These are phyloP conservation scores for Actinidia polygama DNA, from an alignment of 179 eudicot genomes.

Conservation along the genomic window DNA sequence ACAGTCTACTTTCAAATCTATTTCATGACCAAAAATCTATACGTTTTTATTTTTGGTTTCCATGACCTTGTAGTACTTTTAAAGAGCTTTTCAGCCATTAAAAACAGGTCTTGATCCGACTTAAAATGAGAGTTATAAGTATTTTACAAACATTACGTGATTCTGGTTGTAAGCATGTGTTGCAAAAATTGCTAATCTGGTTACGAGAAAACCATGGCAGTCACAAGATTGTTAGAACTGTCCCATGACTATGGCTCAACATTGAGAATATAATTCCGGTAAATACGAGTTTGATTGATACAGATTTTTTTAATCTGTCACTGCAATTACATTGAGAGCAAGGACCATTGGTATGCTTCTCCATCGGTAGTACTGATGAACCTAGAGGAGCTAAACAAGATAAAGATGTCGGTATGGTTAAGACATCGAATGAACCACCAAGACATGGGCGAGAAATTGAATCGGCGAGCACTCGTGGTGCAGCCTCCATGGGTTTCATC, in stretches of 20 bases:
- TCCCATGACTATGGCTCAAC: not conserved
- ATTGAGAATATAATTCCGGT: not conserved
- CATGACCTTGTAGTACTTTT: too few relatives aligned
- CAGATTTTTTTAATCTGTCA: not conserved
- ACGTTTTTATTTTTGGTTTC: too few relatives aligned
- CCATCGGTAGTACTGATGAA: conserved; percentile 60
- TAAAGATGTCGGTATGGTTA: conserved; percentile 64
- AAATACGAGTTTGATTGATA: not conserved
- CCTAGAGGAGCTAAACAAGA: conserved; percentile 40
- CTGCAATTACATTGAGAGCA: conserved; percentile 42
- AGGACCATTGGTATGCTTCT: conserved; percentile 76
- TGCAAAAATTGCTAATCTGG: too few relatives aligned
- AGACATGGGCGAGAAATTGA: conserved; percentile 67
- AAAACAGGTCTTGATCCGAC: too few relatives aligned
- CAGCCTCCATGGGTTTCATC: conserved; percentile 8
- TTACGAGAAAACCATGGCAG: too few relatives aligned
- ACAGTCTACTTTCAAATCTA: too few relatives aligned
- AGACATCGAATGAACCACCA: conserved; percentile 79
- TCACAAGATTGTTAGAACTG: too few relatives aligned
- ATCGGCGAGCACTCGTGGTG: conserved; percentile 54
- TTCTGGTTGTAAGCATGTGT: too few relatives aligned
- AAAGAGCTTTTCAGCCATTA: too few relatives aligned
- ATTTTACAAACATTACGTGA: too few relatives aligned
- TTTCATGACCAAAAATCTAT: too few relatives aligned
- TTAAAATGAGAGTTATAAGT: too few relatives aligned